phyloP scores from a whole-genome alignment of 441 rosid species.

The Capsella rubella region DNA sequence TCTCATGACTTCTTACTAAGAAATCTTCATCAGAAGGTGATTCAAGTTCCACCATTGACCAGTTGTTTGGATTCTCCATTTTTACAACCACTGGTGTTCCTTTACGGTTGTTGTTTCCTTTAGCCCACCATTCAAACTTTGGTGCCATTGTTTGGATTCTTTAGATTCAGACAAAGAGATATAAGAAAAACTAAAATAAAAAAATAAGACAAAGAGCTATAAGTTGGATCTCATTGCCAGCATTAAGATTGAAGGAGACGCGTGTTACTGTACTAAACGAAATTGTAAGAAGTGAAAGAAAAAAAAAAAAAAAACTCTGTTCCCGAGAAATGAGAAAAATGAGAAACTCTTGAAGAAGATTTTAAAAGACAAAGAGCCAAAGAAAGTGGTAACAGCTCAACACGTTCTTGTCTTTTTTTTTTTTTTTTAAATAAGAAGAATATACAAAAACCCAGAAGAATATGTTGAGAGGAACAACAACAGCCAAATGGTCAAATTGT shows the following conservation, averaged over 20 bases:
- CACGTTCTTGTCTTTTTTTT: conserved; percentile 54
- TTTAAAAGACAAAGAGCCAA: conserved; percentile 32
- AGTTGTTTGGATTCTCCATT: conserved; percentile 96
- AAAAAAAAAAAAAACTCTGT: conserved; percentile 5
- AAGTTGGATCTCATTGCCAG: conserved; percentile 54
- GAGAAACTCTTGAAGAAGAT: conserved; percentile 18
- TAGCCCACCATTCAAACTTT: conserved; percentile 84
- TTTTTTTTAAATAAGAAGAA: background rate
- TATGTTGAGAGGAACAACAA: conserved; percentile 25
- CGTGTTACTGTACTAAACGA: conserved; percentile 37
- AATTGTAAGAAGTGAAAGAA: conserved; percentile 3
- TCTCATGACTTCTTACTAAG: conserved; percentile 53
- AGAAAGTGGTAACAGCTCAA: conserved; percentile 65
- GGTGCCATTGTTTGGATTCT: conserved; percentile 59
- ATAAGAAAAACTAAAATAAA: too few relatives aligned
- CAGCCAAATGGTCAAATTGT: conserved; percentile 28
- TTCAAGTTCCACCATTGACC: conserved; percentile 96
- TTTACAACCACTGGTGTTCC: conserved; percentile 96
- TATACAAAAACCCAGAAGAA: conserved; percentile 39
- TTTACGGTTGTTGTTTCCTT: conserved; percentile 58
- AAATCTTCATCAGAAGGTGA: conserved; percentile 80
- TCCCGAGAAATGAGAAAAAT: conserved; percentile 29
- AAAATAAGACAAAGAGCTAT: conserved; percentile 26
- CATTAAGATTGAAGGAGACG: conserved; percentile 42
- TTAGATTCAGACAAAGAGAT: background rate